Evolutionary conservation across 2,329 filamentous ascomycete genomes (phyloP), one percentile per base, ranked within the genome.

Genomic region (Stemphylium lycopersici): DNA sequence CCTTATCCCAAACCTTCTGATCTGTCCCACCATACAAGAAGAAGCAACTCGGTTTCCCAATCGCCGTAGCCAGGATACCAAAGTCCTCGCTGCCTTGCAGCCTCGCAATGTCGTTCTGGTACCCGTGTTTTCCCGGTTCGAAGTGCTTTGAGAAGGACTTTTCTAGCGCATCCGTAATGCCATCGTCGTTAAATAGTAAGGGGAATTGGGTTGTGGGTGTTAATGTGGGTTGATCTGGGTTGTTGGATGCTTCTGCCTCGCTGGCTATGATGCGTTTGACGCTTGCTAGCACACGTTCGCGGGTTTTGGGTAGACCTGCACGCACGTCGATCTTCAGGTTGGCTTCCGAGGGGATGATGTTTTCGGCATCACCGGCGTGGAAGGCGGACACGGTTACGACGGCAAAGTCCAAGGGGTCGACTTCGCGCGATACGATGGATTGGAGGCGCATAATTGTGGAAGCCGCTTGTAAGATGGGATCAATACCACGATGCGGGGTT

Each of bases 281-380:
- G 16, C 76, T 76, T 5, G 69, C 68, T 2, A 85, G 64, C 1
- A 85, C 77, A 46, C 76, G 74, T 4, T 79, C 68, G 6, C 84
- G 77, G 2, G 79, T 82, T 22, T 76, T 71, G 0, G 76, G 65
- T 8, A 75, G 76, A 3, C 79, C 77, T 18, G 80, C 77, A 22
- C 85, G 77, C 4, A 86, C 78, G 62, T 87, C 81, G 34, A 87
- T 67, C 11, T 81, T 81, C 4, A 87, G 73, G 43, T 80, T 76
- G 0, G 84, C 85, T 12, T 77, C 68, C 48, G 83, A 82, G 0
- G 82, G 76, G 48, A 87, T 86, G 50, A 87, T 80, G 61, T 87
- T 87, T 66, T 86, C 84, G 1, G 82, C 79, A 56, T 84, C 79
- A 1, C 85, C 85, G 0, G 83, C 84, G 55, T 85, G 80, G n/a